Evolutionary conservation across 2,329 filamentous ascomycete species (phyloP).

Genomic region (Penicillium glabrum): DNA sequence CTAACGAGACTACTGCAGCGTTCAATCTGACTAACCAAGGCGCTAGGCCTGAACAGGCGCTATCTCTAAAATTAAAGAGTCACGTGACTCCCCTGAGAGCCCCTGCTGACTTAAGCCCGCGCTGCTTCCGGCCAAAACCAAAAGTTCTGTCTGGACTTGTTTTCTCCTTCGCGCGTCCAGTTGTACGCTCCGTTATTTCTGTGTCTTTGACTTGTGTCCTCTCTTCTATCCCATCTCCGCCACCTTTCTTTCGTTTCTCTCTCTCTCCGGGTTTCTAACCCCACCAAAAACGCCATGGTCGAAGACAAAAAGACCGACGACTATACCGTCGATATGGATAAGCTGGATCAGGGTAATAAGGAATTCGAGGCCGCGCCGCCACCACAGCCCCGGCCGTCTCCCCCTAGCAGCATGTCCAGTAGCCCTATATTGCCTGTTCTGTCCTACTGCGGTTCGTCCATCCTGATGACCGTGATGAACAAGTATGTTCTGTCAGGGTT

Average conservation of each 20-base stretch:
- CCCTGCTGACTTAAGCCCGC: conserved; percentile 8
- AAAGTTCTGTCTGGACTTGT: conserved; percentile 12
- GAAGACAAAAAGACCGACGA: conserved; percentile 87
- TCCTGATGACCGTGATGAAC: conserved; percentile 99
- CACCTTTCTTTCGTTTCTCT: neutral
- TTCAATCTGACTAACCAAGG: neutral
- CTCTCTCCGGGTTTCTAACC: neutral
- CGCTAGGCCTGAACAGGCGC: neutral
- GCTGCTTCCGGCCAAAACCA: conserved; percentile 16
- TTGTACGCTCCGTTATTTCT: conserved; percentile 9
- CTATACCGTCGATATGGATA: conserved; percentile 69
- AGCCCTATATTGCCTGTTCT: conserved; percentile 79
- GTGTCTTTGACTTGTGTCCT: neutral
- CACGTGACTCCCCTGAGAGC: conserved; percentile 2
- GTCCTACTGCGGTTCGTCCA: conserved; percentile 92
- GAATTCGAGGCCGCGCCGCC: conserved; percentile 42
- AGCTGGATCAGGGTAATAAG: conserved; percentile 54
- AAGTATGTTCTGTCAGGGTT: conserved; percentile 94
- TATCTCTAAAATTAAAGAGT: neutral
- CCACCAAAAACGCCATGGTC: conserved; percentile 57
- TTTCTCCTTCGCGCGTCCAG: conserved; percentile 15
- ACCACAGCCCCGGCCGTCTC: conserved; percentile 36
- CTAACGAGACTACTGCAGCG: neutral
- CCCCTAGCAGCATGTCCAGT: conserved; percentile 60
- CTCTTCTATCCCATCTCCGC: conserved; percentile 5